Evolutionary conservation across 257 asterid species (phyloP), one percentile per base, ranked within the genome.

Genomic region (Solanum infundibuliforme): DNA sequence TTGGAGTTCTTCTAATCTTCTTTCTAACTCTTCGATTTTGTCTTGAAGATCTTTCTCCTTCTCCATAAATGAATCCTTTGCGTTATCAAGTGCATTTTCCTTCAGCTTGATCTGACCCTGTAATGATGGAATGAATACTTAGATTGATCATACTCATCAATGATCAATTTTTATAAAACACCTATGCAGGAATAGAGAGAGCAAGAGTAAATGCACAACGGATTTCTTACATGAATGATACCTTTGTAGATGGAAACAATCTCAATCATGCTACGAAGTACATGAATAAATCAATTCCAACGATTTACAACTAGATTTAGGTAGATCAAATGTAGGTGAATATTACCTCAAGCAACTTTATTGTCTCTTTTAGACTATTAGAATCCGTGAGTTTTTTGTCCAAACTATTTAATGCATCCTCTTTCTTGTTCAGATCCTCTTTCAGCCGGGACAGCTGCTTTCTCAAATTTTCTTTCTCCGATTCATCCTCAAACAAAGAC

Each of bases 341-440:
- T 85, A 89, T 92, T 91, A 98, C 99, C 98, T 96, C 98, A 13
- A 98, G 97, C 91, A 92, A 77, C 91, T 91, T 91, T 88, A 98
- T 92, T 90, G 90, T 97, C 90, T 94, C 98, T 94, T 93, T 92
- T 65, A 96, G 93, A 52, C 86, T 89, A 52, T 88, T 90, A 34
- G 88, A 69, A 60, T 91, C 95, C 41, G 86, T 94, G 41, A 91
- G 90, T 91, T 93, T 94, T 93, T 93, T 93, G 92, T 93, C 98
- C 88, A 92, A 84, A 87, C 89, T 83, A 89, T 86, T 90, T 83
- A 93, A 87, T 72, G 93, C 92, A 69, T 93, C 95, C 91, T 93
- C 98, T 39, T 89, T 93, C 89, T 91, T 92, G 91, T 90, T 93
- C 72, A 96, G 87, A 79, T 94, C 94, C 6, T 87, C 87, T 91